These are phyloP conservation scores for Lachancea nothofagi DNA, from an alignment of 805 yeast genomes.

Conservation along the genomic window DNA sequence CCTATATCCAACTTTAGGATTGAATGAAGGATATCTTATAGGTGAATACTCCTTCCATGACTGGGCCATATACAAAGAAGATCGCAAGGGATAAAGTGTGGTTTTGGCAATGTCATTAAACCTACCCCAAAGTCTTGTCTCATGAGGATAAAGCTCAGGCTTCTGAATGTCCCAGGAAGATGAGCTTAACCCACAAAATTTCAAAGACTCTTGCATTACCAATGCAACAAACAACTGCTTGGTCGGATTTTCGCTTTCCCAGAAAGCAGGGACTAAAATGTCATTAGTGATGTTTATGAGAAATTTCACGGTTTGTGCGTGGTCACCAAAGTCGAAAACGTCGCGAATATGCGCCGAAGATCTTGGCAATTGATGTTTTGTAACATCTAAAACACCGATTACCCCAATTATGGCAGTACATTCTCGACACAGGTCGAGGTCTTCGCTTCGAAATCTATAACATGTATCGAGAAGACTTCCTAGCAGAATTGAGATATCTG, in stretches of 20 bases:
- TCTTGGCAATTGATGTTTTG: constrained; percentile 42
- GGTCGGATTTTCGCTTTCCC: constrained; percentile 85
- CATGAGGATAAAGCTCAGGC: constrained; percentile 24
- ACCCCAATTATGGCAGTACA: constrained; percentile 60
- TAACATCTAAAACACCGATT: constrained; percentile 71
- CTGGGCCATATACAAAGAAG: constrained; percentile 64
- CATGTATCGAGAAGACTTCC: constrained; percentile 52
- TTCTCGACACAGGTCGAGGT: constrained; percentile 46
- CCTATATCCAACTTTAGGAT: constrained; percentile 47
- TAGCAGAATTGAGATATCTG: constrained; percentile 41
- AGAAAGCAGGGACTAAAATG: constrained; percentile 73
- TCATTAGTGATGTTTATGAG: constrained; percentile 59
- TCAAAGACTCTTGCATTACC: constrained; percentile 82
- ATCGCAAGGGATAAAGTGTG: constrained; percentile 67
- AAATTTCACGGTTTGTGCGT: constrained; percentile 58
- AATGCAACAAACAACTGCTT: constrained; percentile 79
- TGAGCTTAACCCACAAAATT: constrained; percentile 48
- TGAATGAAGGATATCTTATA: constrained; percentile 59
- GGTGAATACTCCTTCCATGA: constrained; percentile 45
- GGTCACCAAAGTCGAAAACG: constrained; percentile 57
- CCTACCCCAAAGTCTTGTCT: constrained; percentile 48
- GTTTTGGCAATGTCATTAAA: constrained; percentile 64
- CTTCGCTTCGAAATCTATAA: constrained; percentile 46
- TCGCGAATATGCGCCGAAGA: constrained; percentile 37
- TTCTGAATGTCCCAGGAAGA: constrained; percentile 29